Conservation (phyloP, 2,329 filamentous ascomycete genomes). For the Teratosphaeriaceae sp. region DNA sequence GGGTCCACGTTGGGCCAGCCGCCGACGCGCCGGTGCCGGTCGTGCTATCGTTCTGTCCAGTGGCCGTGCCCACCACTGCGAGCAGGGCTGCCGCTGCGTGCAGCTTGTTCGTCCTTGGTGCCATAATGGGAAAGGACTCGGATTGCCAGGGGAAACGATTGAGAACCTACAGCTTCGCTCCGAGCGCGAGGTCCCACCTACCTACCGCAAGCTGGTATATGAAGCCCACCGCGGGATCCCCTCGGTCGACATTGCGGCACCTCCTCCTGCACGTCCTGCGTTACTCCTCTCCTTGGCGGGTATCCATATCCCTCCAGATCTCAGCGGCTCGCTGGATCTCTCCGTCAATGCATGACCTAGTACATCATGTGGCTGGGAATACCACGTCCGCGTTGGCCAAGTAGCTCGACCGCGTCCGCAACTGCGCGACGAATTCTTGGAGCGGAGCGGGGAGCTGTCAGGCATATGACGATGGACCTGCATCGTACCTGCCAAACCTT, state of each 20-base stretch:
- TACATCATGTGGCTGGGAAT: too few relatives aligned
- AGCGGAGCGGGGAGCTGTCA: too few relatives aligned
- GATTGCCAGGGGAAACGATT: too few relatives aligned
- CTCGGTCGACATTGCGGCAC: background rate
- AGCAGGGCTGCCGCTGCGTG: conserved; percentile 5
- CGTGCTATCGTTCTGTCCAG: conserved; percentile 9
- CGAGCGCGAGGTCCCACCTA: background rate
- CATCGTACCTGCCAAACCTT: too few relatives aligned
- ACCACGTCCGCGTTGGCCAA: too few relatives aligned
- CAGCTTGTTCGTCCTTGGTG: conserved; percentile 1
- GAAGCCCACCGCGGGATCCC: background rate
- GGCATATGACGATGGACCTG: too few relatives aligned
- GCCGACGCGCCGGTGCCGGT: conserved; percentile 3
- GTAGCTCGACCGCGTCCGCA: too few relatives aligned
- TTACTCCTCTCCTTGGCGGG: too few relatives aligned
- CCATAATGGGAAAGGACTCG: background rate
- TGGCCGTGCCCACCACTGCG: background rate
- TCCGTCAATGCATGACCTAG: too few relatives aligned
- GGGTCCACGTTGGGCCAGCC: conserved; percentile 15
- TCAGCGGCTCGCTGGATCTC: too few relatives aligned
- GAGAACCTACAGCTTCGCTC: background rate
- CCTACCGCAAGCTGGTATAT: background rate
- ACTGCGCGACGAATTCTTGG: too few relatives aligned
- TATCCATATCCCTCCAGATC: too few relatives aligned
- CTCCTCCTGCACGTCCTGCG: background rate